Percentiles rank a stretch among this genome's conserved stretches.
Conservation (phyloP, 305 asterid species). For the Fraxinus baroniana region DNA sequence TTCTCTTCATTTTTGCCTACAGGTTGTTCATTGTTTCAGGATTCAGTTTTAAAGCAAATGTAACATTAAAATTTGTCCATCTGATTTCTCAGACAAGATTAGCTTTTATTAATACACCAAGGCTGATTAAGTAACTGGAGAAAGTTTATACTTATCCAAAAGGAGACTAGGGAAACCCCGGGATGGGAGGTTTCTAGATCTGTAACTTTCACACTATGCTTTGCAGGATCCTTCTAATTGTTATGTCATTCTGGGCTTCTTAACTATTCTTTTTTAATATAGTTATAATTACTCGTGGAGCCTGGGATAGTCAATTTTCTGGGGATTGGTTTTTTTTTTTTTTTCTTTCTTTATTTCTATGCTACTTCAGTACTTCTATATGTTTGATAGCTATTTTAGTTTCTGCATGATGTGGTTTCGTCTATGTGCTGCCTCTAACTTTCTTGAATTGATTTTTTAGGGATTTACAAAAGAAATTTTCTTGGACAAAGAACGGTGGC, state of each 20-base stretch:
- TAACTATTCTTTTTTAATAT: neutral
- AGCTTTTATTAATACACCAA: neutral
- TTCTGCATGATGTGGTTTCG: conserved; percentile 19
- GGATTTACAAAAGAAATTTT: conserved; percentile 96
- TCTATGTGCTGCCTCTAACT: conserved; percentile 23
- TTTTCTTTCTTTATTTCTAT: too few relatives aligned
- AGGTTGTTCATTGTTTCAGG: neutral
- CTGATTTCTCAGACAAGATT: neutral
- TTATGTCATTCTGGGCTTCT: neutral
- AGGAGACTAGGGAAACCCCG: neutral
- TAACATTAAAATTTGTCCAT: neutral
- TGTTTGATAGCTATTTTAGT: conserved; percentile 12
- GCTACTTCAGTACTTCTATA: neutral
- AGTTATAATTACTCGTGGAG: neutral
- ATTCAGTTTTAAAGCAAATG: neutral
- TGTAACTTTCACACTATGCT: neutral
- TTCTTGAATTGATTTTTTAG: conserved; percentile 35
- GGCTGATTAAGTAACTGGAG: neutral
- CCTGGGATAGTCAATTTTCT: neutral
- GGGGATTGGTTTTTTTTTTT: neutral
- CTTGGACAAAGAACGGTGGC: conserved; percentile 95
- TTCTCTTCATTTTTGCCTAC: neutral
- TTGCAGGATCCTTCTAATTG: conserved; percentile 12
- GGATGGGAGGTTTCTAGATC: neutral
- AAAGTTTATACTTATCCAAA: neutral